A percentile compares a stretch with the other conserved stretches of the same genome.
Conservation (phyloP, 2,329 filamentous ascomycete species). For the Fusarium sp. region DNA sequence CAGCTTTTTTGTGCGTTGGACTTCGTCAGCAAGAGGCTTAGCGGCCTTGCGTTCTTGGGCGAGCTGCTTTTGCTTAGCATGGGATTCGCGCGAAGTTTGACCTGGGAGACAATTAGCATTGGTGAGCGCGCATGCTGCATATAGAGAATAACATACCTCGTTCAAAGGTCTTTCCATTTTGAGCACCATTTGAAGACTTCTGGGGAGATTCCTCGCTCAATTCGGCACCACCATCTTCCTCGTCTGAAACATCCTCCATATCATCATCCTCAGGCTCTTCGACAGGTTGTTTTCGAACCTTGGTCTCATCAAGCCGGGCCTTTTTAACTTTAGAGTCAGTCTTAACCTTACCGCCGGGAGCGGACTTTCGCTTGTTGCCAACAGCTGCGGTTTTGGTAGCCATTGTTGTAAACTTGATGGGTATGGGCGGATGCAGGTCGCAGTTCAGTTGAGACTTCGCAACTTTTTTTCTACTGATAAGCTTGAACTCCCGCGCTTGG, state of each 20-base stretch:
- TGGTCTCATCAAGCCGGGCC: conserved; percentile 56
- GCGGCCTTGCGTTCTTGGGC: conserved; percentile 89
- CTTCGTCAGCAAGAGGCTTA: conserved; percentile 91
- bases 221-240: conserved; percentile 66
- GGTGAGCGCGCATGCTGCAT: background rate
- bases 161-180: conserved; percentile 57
- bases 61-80: conserved; percentile 91
- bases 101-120: conserved; percentile 53
- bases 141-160: conserved; percentile 52
- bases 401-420: conserved; percentile 53
- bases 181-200: conserved; percentile 50
- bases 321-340: conserved; percentile 64
- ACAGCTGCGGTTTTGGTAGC: conserved; percentile 60
- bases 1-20: conserved; percentile 92
- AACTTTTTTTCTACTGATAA: conserved; percentile 48
- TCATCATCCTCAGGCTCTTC: conserved; percentile 58
- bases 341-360: conserved; percentile 58
- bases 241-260: conserved; percentile 62
- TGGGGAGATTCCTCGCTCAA: conserved; percentile 58
- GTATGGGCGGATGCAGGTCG: conserved; percentile 38
- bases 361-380: conserved; percentile 70
- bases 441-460: conserved; percentile 25
- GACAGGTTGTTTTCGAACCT: conserved; percentile 53
- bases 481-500: conserved; percentile 22
- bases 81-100: conserved; percentile 83